phyloP scores from a whole-genome alignment of 371 early-diverging fungal species.

The Fennellomyces sp. region DNA sequence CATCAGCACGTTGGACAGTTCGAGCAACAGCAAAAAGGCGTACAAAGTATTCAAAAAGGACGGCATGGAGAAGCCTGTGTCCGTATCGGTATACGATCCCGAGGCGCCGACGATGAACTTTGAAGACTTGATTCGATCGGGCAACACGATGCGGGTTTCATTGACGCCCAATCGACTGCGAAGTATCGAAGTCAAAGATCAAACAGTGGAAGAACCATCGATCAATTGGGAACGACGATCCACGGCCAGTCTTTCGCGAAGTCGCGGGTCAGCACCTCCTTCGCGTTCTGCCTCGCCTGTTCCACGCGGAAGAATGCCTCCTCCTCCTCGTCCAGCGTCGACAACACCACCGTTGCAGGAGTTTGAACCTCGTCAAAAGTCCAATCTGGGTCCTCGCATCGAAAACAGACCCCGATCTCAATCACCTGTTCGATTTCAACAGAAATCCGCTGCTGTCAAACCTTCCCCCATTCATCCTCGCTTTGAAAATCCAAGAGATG shows the following conservation, averaged over 20 bases:
- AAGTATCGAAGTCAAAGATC: slow-evolving; percentile 55
- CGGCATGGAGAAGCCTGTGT: slow-evolving; percentile 4
- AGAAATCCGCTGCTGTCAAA: not conserved
- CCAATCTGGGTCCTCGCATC: not conserved
- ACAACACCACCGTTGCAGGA: not conserved
- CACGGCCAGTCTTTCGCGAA: not conserved
- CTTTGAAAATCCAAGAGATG: slow-evolving; percentile 17
- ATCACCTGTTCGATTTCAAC: not conserved
- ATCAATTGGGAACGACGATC: slow-evolving; percentile 10
- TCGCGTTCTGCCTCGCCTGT: not conserved
- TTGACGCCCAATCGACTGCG: slow-evolving; percentile 64
- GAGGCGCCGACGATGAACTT: slow-evolving; percentile 43
- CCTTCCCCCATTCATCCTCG: not conserved
- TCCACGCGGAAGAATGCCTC: not conserved
- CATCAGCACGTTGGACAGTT: slow-evolving; percentile 12
- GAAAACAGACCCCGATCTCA: not conserved
- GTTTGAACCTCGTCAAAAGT: slow-evolving; percentile 1
- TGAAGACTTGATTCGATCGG: slow-evolving; percentile 60
- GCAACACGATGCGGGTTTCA: slow-evolving; percentile 60
- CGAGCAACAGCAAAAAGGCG: slow-evolving; percentile 33
- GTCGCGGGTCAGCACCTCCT: slow-evolving; percentile 8
- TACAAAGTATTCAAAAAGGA: slow-evolving; percentile 49
- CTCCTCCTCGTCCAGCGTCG: not conserved
- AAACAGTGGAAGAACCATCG: slow-evolving; percentile 16
- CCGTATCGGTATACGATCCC: slow-evolving; percentile 23